Evolutionary conservation across 495 filamentous ascomycete species (phyloP).

Genomic region (Aspergillus asperescens): DNA sequence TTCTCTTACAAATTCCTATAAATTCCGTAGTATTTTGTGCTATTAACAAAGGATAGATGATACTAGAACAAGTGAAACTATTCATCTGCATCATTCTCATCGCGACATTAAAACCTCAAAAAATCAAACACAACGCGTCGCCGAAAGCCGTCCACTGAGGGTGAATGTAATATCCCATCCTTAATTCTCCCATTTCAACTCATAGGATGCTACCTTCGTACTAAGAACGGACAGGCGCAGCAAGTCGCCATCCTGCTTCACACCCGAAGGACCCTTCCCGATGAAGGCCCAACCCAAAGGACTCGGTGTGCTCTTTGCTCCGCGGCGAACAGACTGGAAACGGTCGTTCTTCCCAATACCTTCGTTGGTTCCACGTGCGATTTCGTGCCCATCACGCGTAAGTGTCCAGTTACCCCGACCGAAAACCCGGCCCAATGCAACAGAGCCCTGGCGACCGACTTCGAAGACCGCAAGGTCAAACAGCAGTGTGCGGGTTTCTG

Average conservation of each 20-base stretch:
- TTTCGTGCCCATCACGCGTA: not conserved
- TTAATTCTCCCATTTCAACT: no score
- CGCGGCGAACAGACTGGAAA: not conserved
- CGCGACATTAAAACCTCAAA: no score
- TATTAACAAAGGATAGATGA: no score
- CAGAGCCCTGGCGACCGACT: not conserved
- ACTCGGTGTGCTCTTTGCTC: not conserved
- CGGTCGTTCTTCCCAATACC: not conserved
- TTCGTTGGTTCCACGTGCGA: not conserved
- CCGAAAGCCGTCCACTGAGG: no score
- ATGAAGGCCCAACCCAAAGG: not conserved
- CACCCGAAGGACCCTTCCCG: not conserved
- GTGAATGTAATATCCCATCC: no score
- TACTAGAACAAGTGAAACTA: no score
- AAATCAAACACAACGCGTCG: no score
- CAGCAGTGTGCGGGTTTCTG: not conserved
- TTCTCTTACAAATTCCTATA: no score
- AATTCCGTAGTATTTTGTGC: no score
- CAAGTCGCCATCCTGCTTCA: not conserved
- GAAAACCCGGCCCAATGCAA: not conserved
- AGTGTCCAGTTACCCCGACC: slow-evolving; percentile 1
- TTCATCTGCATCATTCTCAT: no score
- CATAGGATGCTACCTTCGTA: not conserved
- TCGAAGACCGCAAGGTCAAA: slow-evolving; percentile 3
- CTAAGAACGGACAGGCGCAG: not conserved